A percentile compares a stretch with the other conserved stretches of the same genome.
phyloP scores from a whole-genome alignment of 2,329 filamentous ascomycete species.

The Neofusicoccum kwambonambiense region DNA sequence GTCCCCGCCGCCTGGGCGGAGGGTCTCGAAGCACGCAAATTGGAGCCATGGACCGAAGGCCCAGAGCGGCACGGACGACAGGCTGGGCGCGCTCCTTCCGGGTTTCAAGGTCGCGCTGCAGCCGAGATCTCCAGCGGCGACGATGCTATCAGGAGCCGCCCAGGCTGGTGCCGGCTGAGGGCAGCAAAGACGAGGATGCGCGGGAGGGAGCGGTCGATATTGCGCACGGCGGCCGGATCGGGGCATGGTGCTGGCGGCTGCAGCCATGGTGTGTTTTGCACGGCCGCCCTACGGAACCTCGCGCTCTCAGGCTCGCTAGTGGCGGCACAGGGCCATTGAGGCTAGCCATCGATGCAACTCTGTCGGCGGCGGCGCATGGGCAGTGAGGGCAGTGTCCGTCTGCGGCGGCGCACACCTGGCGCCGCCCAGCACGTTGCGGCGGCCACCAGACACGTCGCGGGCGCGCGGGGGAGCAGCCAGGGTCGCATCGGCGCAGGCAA shows the following conservation, averaged over 20 bases:
- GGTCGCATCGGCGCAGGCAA: neutral
- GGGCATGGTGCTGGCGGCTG: neutral
- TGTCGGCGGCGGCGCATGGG: neutral
- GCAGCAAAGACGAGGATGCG: neutral
- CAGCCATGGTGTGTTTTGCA: neutral
- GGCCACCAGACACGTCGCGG: neutral
- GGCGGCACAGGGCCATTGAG: neutral
- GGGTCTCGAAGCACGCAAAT: neutral
- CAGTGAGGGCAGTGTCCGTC: neutral
- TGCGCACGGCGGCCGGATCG: neutral
- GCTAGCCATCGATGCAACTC: neutral
- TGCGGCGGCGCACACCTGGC: neutral
- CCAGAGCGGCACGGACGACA: slow-evolving; percentile 2
- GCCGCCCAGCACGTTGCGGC: neutral
- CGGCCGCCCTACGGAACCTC: neutral
- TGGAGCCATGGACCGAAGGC: neutral
- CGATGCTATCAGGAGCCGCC: neutral
- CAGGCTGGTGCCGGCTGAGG: neutral
- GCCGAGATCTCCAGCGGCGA: neutral
- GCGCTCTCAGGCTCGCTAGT: neutral
- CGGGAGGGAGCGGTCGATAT: slow-evolving; percentile 8
- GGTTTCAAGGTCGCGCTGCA: neutral
- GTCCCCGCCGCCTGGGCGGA: neutral
- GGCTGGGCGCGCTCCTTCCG: neutral
- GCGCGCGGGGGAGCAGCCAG: neutral